phyloP scores from a whole-genome alignment of 2,329 filamentous ascomycete genomes.

The Calcarisporium arbuscula region DNA sequence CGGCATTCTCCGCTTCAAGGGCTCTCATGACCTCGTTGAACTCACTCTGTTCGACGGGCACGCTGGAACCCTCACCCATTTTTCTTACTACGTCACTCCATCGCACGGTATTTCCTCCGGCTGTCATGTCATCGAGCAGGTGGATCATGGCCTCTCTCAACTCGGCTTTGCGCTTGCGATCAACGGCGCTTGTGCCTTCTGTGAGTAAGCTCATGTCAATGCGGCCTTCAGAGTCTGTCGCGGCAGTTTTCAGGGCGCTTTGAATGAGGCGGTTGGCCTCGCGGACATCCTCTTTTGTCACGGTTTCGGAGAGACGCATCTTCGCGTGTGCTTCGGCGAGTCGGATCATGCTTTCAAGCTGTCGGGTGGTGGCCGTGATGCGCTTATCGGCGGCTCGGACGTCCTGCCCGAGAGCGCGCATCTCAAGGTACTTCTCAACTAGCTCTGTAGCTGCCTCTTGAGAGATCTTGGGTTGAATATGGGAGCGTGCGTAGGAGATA shows the following conservation, averaged over 20 bases:
- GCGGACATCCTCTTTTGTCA: slow-evolving; percentile 75
- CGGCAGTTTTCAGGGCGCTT: slow-evolving; percentile 88
- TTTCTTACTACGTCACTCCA: slow-evolving; percentile 72
- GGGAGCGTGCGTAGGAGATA: slow-evolving; percentile 89
- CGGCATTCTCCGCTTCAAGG: slow-evolving; percentile 76
- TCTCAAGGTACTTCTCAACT: slow-evolving; percentile 81
- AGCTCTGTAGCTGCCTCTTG: slow-evolving; percentile 76
- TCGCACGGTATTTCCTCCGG: slow-evolving; percentile 60
- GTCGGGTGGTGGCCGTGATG: slow-evolving; percentile 94
- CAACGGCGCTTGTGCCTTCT: slow-evolving; percentile 86
- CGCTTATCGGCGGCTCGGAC: slow-evolving; percentile 85
- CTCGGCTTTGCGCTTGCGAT: slow-evolving; percentile 75
- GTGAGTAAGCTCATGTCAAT: slow-evolving; percentile 97
- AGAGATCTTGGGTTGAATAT: slow-evolving; percentile 77
- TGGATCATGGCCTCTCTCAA: slow-evolving; percentile 72
- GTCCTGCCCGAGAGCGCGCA: slow-evolving; percentile 88
- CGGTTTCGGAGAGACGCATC: slow-evolving; percentile 76
- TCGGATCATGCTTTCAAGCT: slow-evolving; percentile 97
- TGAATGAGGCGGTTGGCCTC: slow-evolving; percentile 93
- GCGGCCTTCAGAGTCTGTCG: slow-evolving; percentile 86
- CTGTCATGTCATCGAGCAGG: slow-evolving; percentile 74
- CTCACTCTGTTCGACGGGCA: slow-evolving; percentile 69
- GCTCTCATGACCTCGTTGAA: slow-evolving; percentile 75
- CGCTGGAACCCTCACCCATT: slow-evolving; percentile 63
- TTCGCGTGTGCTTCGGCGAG: slow-evolving; percentile 94